These are phyloP conservation scores for Annona squamosa DNA, from an alignment of 164 flowering plant species.

Conservation along the genomic window DNA sequence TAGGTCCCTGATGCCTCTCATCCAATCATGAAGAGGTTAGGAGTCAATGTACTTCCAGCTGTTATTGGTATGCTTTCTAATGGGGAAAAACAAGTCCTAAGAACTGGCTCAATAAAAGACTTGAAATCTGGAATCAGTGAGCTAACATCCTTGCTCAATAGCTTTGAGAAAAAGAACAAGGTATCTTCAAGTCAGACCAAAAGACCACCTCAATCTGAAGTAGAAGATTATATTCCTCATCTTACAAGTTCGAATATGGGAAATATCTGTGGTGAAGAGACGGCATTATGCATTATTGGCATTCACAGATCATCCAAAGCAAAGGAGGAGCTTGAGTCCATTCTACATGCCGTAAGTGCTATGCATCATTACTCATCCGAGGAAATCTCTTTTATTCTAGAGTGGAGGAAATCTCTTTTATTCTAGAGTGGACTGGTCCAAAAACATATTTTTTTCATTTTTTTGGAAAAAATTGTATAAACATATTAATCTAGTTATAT, in stretches of 20 bases:
- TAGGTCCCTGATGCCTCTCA: slow-evolving; percentile 68
- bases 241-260: slow-evolving; percentile 53
- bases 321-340: slow-evolving; percentile 54
- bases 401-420: not conserved
- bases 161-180: slow-evolving; percentile 67
- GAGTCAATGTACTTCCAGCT: slow-evolving; percentile 76
- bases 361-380: not conserved
- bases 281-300: slow-evolving; percentile 80
- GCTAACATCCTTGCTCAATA: slow-evolving; percentile 46
- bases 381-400: not conserved
- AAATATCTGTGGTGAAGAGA: slow-evolving; percentile 51
- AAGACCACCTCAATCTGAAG: slow-evolving; percentile 26
- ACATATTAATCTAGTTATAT: too few relatives aligned
- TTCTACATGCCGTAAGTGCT: slow-evolving; percentile 48
- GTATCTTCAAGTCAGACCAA: slow-evolving; percentile 30
- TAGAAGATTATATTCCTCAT: slow-evolving; percentile 38
- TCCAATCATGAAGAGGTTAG: slow-evolving; percentile 46
- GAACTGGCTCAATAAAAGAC: slow-evolving; percentile 72
- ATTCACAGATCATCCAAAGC: slow-evolving; percentile 63
- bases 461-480: too few relatives aligned
- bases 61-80: slow-evolving; percentile 81
- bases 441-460: too few relatives aligned
- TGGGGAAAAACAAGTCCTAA: slow-evolving; percentile 66
- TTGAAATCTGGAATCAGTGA: slow-evolving; percentile 67
- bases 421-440: too few relatives aligned